Base-by-base conservation (phyloP, 306 rosid genomes). In the Carpinus fangiana region DNA sequence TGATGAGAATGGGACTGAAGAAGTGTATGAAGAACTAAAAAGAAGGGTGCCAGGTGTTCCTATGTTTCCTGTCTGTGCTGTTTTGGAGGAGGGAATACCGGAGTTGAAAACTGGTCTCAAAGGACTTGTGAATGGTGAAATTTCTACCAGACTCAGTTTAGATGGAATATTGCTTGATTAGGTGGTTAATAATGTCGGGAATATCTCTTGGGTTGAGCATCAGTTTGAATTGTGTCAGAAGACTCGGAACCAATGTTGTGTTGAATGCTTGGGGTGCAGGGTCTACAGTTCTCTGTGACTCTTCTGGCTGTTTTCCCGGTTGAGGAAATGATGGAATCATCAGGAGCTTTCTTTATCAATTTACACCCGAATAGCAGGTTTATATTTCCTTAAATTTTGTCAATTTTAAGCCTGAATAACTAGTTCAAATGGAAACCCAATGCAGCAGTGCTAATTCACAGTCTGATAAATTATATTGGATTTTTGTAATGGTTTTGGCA, bases 1-100 rank as follows among this genome's bases (percentile, higher is more conserved):
- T 71, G 99, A 95, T 9, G 98, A 93, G 87, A 90, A 91, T 23
- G 99, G 99, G 70, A 87, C 97, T 13, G 90, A 82, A 34, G 77
- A 71, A 75, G 94, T 91, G 61, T 93, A 79, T 45, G 82, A 84
- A 71, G 97, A 91, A 82, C 83, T 95, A 73, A 84, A 87, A 90
- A 88, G 83, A 28, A 82, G 97, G 86, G 90, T 91, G 54, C 80
- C 86, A 16, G 90, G 88, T 61, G 94, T 89, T 78, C 90, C 90
- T 51, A 85, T 95, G 10, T 93, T 84, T 88, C 97, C 90, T 2
- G 95, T 93, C 1, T 92, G 96, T 76, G 98, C 98, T 60, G 84
- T 92, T 82, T 87, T 92, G 90, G 97, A 76, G 76, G 97, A 94
- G 81, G 97, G 99, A 79, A 81, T 93, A 60, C 64, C 83, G 14